A percentile compares a stretch with the other conserved stretches of the same genome.
Conservation (phyloP, 148 eudicot genomes). For the Beta vulgaris region DNA sequence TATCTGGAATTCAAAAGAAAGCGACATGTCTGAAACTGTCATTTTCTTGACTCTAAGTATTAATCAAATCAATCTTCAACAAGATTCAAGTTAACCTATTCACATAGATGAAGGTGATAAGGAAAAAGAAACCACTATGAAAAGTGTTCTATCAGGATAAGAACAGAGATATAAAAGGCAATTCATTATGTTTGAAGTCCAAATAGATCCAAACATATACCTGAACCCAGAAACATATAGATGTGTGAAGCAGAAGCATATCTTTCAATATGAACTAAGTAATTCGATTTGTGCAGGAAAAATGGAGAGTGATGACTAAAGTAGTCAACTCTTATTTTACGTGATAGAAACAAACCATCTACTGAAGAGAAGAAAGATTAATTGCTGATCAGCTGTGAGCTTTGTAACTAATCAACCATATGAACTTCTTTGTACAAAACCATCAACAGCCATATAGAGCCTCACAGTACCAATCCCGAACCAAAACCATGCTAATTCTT, state of each 20-base stretch:
- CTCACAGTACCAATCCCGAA: neutral
- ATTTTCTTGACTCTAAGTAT: neutral
- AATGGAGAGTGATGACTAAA: neutral
- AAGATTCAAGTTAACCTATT: neutral
- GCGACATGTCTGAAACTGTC: neutral
- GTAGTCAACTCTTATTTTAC: neutral
- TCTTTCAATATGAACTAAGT: neutral
- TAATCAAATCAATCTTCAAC: neutral
- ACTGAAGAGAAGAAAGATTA: neutral
- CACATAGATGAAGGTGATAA: neutral
- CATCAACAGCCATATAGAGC: no score
- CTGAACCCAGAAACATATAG: no score
- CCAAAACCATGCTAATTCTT: neutral
- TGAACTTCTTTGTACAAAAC: neutral
- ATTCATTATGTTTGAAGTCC: no score
- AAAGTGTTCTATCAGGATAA: no score
- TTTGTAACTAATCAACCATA: neutral
- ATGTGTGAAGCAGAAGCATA: neutral
- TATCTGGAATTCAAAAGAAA: conserved; percentile 53
- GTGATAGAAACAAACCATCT: neutral
- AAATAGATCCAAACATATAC: no score
- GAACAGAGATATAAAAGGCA: no score
- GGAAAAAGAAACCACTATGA: no score
- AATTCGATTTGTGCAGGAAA: no score
- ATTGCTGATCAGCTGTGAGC: neutral